A percentile compares a stretch with the other conserved stretches of the same genome.
phyloP scores from a whole-genome alignment of 306 rosid genomes.

The Corylus americana region DNA sequence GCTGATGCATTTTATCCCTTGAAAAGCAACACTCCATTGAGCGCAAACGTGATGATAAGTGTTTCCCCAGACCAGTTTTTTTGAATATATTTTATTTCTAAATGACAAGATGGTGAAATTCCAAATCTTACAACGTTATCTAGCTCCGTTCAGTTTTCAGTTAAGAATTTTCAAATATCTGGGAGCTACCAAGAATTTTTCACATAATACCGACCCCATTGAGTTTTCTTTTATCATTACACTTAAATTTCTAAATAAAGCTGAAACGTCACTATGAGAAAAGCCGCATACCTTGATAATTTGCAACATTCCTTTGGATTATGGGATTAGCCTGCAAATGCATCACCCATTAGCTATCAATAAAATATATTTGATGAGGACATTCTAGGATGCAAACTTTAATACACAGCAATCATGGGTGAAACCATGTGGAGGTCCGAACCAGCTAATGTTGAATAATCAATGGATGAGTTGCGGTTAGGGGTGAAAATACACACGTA shows the following conservation, averaged over 20 bases:
- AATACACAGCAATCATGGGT: too few species aligned
- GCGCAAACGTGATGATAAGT: background rate
- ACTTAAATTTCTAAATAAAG: background rate
- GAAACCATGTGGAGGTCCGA: too few species aligned
- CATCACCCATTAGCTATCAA: constrained; percentile 22
- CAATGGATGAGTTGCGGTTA: too few species aligned
- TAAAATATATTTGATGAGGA: constrained; percentile 2
- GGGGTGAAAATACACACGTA: too few species aligned
- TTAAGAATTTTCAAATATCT: background rate
- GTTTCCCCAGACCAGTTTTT: background rate
- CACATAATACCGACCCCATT: background rate
- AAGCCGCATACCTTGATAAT: constrained; percentile 62
- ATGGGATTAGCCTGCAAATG: constrained; percentile 77
- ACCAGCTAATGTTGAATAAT: too few species aligned
- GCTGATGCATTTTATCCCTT: background rate
- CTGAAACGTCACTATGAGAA: background rate
- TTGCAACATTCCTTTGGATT: constrained; percentile 63
- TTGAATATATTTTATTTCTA: background rate
- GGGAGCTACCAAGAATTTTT: background rate
- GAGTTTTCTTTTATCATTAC: background rate
- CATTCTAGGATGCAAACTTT: background rate
- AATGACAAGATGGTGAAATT: background rate
- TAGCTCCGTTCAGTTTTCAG: background rate
- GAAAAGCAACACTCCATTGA: background rate
- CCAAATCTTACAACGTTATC: background rate